phyloP scores from a whole-genome alignment of 768 basidiomycete species.

The Trametes cinnabarina region DNA sequence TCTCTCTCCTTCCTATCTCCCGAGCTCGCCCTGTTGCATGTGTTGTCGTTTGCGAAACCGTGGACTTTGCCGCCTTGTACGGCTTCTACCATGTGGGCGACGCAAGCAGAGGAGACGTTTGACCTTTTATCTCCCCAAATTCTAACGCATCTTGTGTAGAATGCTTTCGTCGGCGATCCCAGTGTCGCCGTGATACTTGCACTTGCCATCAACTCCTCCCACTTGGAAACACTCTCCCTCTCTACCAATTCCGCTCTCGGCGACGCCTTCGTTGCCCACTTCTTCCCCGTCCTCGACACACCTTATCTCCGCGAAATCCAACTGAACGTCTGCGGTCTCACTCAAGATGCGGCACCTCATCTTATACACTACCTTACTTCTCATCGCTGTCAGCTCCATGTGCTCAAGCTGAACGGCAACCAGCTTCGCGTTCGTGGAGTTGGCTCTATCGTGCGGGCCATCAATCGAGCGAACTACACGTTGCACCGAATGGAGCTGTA shows the following conservation, averaged over 20 bases:
- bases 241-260: constrained; percentile 49
- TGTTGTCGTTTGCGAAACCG: too few relatives aligned
- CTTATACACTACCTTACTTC: constrained; percentile 53
- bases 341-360: constrained; percentile 30
- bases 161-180: constrained; percentile 39
- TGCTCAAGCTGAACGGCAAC: constrained; percentile 57
- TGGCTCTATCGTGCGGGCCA: constrained; percentile 42
- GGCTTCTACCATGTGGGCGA: too few relatives aligned
- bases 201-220: constrained; percentile 53
- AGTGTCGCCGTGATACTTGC: constrained; percentile 40
- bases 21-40: too few relatives aligned
- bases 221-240: constrained; percentile 48
- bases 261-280: constrained; percentile 47
- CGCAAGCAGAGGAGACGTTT: too few relatives aligned
- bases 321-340: constrained; percentile 43
- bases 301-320: constrained; percentile 52
- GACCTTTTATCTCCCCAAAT: neutral
- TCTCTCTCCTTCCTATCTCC: neutral
- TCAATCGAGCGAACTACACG: constrained; percentile 45
- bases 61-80: too few relatives aligned
- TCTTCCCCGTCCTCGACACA: constrained; percentile 51
- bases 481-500: constrained; percentile 50
- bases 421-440: constrained; percentile 46
- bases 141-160: constrained; percentile 28
- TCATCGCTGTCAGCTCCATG: constrained; percentile 45